These are phyloP conservation scores for Senna siamea DNA, from an alignment of 306 rosid species.

Conservation along the genomic window DNA sequence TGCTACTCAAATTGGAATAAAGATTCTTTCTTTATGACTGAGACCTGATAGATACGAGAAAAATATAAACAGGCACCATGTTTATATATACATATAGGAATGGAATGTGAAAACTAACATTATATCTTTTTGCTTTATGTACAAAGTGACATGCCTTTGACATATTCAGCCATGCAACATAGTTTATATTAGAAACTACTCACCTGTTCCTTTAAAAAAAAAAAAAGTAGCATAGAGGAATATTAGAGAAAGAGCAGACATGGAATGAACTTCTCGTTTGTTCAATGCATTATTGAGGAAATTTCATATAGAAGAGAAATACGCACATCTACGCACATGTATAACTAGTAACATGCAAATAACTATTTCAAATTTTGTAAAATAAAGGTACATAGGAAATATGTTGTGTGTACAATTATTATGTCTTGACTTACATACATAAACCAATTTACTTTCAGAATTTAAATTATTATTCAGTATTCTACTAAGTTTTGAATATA, in stretches of 20 bases:
- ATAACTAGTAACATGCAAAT: background rate
- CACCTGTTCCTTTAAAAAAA: background rate
- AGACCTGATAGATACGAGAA: background rate
- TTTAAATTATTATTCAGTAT: background rate
- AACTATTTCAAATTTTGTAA: background rate
- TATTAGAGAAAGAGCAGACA: background rate
- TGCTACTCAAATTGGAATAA: background rate
- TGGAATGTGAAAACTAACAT: background rate
- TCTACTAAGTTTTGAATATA: background rate
- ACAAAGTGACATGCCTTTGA: background rate
- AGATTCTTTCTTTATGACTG: background rate
- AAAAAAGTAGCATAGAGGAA: background rate
- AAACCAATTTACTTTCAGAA: background rate
- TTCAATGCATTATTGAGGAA: background rate
- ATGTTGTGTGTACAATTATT: background rate
- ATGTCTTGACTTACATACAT: background rate
- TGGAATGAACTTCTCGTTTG: background rate
- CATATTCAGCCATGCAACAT: background rate
- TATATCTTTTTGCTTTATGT: background rate
- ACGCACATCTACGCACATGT: background rate
- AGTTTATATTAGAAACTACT: background rate
- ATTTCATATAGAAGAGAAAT: background rate
- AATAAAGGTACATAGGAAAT: background rate
- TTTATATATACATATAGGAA: background rate
- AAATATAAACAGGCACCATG: background rate